Evolutionary conservation across 352 stramenopile species (phyloP).

Genomic region (Phytophthora podocarpi): DNA sequence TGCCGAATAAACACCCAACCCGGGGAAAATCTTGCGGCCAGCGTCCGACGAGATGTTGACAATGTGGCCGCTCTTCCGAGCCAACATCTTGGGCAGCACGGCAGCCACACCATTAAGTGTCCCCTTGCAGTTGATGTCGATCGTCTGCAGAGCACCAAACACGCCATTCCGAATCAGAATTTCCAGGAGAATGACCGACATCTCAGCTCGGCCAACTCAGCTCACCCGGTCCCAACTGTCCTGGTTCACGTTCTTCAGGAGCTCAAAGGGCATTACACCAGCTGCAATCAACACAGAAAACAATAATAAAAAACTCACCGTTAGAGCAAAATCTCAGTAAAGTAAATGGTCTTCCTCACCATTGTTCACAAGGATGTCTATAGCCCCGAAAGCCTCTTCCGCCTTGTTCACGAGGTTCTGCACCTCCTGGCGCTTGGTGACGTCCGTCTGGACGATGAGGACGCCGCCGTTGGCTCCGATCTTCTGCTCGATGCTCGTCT

Average conservation of each 20-base stretch:
- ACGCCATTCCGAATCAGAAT: neutral
- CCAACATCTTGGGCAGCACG: slow-evolving; percentile 77
- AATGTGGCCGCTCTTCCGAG: slow-evolving; percentile 78
- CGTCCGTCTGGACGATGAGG: slow-evolving; percentile 58
- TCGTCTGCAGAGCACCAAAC: slow-evolving; percentile 43
- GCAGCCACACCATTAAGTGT: slow-evolving; percentile 87
- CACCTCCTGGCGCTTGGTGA: slow-evolving; percentile 73
- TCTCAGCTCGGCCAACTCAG: neutral
- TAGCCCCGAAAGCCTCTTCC: slow-evolving; percentile 61
- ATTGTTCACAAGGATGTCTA: slow-evolving; percentile 93
- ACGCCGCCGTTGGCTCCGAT: slow-evolving; percentile 35
- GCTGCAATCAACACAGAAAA: slow-evolving; percentile 33
- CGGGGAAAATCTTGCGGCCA: slow-evolving; percentile 80
- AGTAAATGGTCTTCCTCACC: slow-evolving; percentile 31
- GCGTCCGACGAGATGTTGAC: slow-evolving; percentile 90
- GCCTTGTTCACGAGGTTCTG: slow-evolving; percentile 64
- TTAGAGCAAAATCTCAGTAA: too few relatives aligned
- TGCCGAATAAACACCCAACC: slow-evolving; percentile 88
- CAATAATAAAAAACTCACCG: too few relatives aligned
- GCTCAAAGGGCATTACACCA: slow-evolving; percentile 93
- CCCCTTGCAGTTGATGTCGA: slow-evolving; percentile 95
- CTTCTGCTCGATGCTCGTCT: slow-evolving; percentile 37
- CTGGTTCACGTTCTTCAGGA: slow-evolving; percentile 90
- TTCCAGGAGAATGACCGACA: too few relatives aligned
- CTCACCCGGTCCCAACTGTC: slow-evolving; percentile 88